Evolutionary conservation across 78 protist species (phyloP), one percentile per base, ranked within the genome.

Genomic region (Anaeramoeba ignava): DNA sequence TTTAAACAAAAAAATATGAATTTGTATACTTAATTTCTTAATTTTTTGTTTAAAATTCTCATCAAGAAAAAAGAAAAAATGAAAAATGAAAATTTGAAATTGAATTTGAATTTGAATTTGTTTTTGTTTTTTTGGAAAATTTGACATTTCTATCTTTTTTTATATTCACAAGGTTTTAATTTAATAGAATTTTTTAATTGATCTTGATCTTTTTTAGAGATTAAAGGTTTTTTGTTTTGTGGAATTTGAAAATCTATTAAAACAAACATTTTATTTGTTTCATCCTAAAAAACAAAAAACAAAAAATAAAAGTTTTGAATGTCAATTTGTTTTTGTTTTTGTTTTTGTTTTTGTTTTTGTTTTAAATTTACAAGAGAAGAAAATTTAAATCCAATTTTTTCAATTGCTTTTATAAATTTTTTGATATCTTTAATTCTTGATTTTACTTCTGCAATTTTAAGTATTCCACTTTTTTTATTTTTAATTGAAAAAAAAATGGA

Each of bases 361-460:
- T n/a, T n/a, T n/a, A n/a, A n/a, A n/a, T n/a, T n/a, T n/a, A n/a
- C 87, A 39, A 79, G 41, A 79, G 37, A 54, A 3, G 39, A 1
- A 3, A 89, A 79, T 40, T 83, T 68, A 78, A 89, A 92, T 36
- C 89, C 88, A 34, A 88, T 23, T 34, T 79, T 39, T n/a, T 36
- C 12, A 12, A 90, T 39, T 41, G 40, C 81, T 3, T 82, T 73
- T 3, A 88, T 67, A 88, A 92, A 92, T 12, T n/a, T 0, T 31
- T 78, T 17, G 23, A 39, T 79, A 40, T 67, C 41, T 0, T 41
- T 39, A 3, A 90, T 78, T 54, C 92, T 83, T 0, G 90, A 88
- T 41, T 88, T 82, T 33, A 92, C 89, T 39, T 92, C 92, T 31
- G 93, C 94, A 0, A 90, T 89, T 73, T 78, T 88, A 54, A 92